These are phyloP conservation scores for Boletus coccyginus DNA, from an alignment of 768 basidiomycete genomes.

Conservation along the genomic window DNA sequence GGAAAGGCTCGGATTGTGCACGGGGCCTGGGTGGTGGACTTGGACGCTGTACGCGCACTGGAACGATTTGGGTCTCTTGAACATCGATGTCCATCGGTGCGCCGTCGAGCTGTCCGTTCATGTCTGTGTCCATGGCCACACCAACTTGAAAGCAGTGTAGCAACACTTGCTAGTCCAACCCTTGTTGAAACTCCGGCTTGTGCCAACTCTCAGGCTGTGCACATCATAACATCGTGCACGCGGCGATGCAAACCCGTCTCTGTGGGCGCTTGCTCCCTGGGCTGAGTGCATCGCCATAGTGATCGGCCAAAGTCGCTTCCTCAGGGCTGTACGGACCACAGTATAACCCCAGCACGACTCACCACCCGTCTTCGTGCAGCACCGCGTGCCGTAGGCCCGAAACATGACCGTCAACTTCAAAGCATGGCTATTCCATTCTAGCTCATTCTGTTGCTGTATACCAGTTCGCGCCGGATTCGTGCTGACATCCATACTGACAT, in stretches of 20 bases:
- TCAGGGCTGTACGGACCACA: neutral
- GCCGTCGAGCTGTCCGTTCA: constrained; percentile 21
- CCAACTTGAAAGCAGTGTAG: neutral
- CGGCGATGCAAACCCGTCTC: neutral
- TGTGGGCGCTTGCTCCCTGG: neutral
- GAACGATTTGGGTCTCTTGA: constrained; percentile 6
- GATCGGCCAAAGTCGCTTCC: neutral
- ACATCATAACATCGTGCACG: neutral
- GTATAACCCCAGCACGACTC: neutral
- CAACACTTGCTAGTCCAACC: neutral
- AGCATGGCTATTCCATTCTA: constrained; percentile 47
- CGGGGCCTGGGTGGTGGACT: constrained; percentile 20
- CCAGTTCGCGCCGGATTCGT: constrained; percentile 62
- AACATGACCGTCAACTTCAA: constrained; percentile 44
- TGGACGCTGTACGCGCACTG: constrained; percentile 10
- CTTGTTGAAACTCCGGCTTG: constrained; percentile 20
- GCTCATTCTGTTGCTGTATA: constrained; percentile 59
- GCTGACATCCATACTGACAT: constrained; percentile 49
- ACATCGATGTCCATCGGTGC: constrained; percentile 30
- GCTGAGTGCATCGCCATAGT: constrained; percentile 9
- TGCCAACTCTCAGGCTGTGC: constrained; percentile 1
- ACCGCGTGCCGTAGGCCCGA: neutral
- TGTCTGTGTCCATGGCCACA: constrained; percentile 3
- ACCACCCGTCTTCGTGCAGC: neutral
- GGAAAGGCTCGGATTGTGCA: constrained; percentile 34